Evolutionary conservation across 139 green algal genomes (phyloP).

Genomic region (Pleodorina starrii): DNA sequence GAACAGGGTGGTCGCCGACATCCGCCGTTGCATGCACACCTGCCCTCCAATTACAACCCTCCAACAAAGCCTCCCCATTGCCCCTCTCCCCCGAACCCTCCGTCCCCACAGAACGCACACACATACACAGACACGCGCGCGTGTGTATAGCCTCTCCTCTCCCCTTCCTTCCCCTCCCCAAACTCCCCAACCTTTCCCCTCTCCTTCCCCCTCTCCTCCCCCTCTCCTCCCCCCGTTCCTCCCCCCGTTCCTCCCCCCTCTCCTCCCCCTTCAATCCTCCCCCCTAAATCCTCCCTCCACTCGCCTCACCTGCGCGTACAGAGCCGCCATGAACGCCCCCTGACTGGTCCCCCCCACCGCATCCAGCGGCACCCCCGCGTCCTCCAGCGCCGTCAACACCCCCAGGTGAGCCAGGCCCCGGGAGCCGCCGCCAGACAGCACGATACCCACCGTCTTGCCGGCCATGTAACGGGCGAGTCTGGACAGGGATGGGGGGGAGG

Average conservation of each 20-base stretch:
- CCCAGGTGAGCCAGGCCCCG: conserved; percentile 81
- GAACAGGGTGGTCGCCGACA: no score
- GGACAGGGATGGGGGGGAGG: neutral
- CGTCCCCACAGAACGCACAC: no score
- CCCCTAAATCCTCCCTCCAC: neutral
- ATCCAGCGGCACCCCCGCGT: conserved; percentile 81
- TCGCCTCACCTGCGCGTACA: conserved; percentile 73
- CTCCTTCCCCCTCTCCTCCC: no score
- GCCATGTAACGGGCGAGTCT: conserved; percentile 78
- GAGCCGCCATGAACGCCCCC: conserved; percentile 85
- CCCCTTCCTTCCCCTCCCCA: no score
- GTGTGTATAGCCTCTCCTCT: no score
- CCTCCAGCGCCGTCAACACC: conserved; percentile 81
- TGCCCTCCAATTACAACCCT: no score
- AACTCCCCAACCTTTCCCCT: no score
- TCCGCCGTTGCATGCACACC: no score
- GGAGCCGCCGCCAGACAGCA: conserved; percentile 75
- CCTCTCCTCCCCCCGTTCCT: no score
- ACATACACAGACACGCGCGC: no score
- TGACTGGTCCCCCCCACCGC: conserved; percentile 83
- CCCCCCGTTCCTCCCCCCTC: neutral
- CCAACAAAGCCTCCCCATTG: no score
- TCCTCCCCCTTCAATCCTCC: neutral
- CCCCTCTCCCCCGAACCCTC: no score
- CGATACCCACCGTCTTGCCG: conserved; percentile 77